Base-by-base conservation (phyloP, 2,329 filamentous ascomycete species). In the Talaromyces sp. region DNA sequence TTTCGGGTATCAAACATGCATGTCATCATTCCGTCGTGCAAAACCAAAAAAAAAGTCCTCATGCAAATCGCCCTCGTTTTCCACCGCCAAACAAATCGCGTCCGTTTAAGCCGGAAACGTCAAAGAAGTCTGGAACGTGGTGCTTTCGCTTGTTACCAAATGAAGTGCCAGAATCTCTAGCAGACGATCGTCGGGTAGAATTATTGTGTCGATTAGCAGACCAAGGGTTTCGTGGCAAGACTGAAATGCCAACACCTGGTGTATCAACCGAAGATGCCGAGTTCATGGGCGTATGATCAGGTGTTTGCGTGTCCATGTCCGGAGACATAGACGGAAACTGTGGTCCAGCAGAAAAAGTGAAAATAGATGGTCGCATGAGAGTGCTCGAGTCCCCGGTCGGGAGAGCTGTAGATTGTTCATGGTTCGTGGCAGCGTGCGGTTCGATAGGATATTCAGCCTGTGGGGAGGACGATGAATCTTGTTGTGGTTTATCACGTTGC, bases 121-220 rank as follows among this genome's bases (percentile, higher is more conserved):
- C 80, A 63, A 82, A 82, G 65, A 82, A 82, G 53, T 82, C 80
- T 3, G 75, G 75, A 54, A 81, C 76, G 18, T 75, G 73, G 56
- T 78, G 70, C 68, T 80, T 81, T 61, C 80, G 73, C 70, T 82
- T 82, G 7, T 78, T 78, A 5, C 80, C 79, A 6, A 80, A 63
- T 4, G 70, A 73, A 9, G 75, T 67, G 1, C 75, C 73, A 4
- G 78, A 65, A 44, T 79, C 74, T 61, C 77, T 72, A 36, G 71
- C 71, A 1, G 77, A 69, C 57, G 73, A 67, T 61, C 79, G 75
- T 42, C 78, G 75, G 52, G 70, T 67, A n/a, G 69, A 64, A 60
- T 73, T 76, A 67, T 70, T 74, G 64, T 74, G 73, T 40, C 78
- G 74, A 60, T 76, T 72, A 56, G 73, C 73, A 52, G 73, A 72